Base-by-base conservation (phyloP, 352 stramenopile species). In the Phytophthora chlamydospora region DNA sequence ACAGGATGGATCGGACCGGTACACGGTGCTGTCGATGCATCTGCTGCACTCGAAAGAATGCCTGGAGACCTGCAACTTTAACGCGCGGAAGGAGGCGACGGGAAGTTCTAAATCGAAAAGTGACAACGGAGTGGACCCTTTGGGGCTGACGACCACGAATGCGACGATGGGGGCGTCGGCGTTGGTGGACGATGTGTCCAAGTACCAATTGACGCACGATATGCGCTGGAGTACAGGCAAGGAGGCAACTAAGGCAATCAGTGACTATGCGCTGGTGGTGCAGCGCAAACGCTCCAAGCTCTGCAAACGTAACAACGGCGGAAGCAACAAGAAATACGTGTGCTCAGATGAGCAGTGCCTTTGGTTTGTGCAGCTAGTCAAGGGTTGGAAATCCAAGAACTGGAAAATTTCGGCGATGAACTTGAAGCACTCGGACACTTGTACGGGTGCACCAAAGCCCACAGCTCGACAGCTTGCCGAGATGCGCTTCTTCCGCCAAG, bases 351-450 rank as follows among this genome's bases (percentile, higher is more conserved):
- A 88, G 7, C 53, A 68, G 7, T 94, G 85, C 17, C 41, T 87
- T 6, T 94, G 85, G 85, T 94, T 91, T 48, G 83, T 92, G 21
- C 83, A 87, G 44, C 70, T 92, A 13, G 78, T 91, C 27, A 91
- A 91, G 59, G 83, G 81, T 1, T 85, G 79, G 71, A 94, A 94
- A 61, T 88, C 81, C n/a, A 89, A 92, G 68, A 94, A 86, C 67
- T 94, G 85, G 85, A 94, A 94, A 56, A 94, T 94, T 66, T 94
- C 85, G 32, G 81, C 83, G n/a, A 94, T 94, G 85, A 91, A 92
- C 41, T 58, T 94, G 21, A 85, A 83, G 49, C 85, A 94, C 54
- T 89, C 83, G 39, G 71, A 81, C 0, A 65, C 68, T n/a, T 94
- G 85, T 70, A 79, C 67, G 0, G 85, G 85, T 12, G 65, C 74